phyloP scores from a whole-genome alignment of 1,139 yeast species.

The Barnettozyma hawaiiensis region DNA sequence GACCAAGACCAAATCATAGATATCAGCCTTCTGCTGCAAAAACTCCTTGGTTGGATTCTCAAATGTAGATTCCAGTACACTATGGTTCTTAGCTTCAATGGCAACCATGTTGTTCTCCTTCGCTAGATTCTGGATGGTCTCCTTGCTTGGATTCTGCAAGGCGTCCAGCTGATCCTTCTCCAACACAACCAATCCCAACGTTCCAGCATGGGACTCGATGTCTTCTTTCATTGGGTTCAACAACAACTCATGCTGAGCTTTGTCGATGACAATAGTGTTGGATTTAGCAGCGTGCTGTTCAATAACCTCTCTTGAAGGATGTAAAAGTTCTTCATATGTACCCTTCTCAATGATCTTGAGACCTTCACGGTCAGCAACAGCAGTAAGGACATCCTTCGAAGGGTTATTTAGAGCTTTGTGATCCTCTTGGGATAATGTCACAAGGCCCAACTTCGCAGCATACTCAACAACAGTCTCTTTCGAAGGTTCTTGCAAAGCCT shows the following conservation, averaged over 20 bases:
- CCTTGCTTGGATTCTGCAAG: conserved; percentile 28
- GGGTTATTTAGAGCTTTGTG: conserved; percentile 10
- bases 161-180: conserved; percentile 26
- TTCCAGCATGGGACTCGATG: conserved; percentile 4
- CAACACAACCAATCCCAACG: conserved; percentile 26
- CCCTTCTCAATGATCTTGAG: conserved; percentile 30
- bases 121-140: conserved; percentile 34
- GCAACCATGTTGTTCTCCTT: conserved; percentile 24
- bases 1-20: conserved; percentile 27
- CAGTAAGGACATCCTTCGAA: conserved; percentile 8
- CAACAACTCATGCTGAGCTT: conserved; percentile 23
- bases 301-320: conserved; percentile 13
- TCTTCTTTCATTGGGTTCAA: conserved; percentile 19
- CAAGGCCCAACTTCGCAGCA: conserved; percentile 25
- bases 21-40: conserved; percentile 20
- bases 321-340: conserved; percentile 20
- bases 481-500: conserved; percentile 22
- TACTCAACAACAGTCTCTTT: conserved; percentile 18
- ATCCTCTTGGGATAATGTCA: conserved; percentile 25
- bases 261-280: conserved; percentile 16
- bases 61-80: conserved; percentile 16
- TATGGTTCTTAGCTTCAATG: conserved; percentile 23
- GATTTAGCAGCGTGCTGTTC: conserved; percentile 5
- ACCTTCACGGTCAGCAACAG: conserved; percentile 25
- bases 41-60: conserved; percentile 22